Base-by-base conservation (phyloP, 768 basidiomycete species). In the Gautieria morchelliformis region DNA sequence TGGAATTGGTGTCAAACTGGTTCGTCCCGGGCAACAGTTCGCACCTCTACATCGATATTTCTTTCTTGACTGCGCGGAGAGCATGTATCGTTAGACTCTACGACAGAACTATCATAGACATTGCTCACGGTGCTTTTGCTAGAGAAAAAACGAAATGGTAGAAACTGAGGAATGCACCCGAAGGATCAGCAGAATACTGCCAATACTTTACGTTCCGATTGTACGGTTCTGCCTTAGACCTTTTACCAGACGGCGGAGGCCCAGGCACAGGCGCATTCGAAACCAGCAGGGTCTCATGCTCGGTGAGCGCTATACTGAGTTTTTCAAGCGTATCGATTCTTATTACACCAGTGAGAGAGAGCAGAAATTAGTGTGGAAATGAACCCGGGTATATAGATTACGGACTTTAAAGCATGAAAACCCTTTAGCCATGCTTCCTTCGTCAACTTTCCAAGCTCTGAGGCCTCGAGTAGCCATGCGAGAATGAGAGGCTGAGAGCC, bases 1-100 rank as follows among this genome's bases (percentile, higher is more conserved):
- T 20, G 27, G 54, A 12, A 20, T 55, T 52, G 24, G 48, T 30
- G 17, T 8, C 22, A 61, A 32, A 58, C 61, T 35, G 15, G 32
- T 12, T 40, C 2, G 5, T 24, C 19, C 22, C 45, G 12, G 14
- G n/a, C 5, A 44, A 46, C 4, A n/a, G 20, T 40, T 63, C 73
- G 63, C 60, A 87, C 87, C 72, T 91, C 88, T 76, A 91, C 87
- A 52, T 90, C 88, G 60, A 90, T 81, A 66, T 88, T 90, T 61
- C 82, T 78, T 19, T 81, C 81, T 66, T 80, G 78, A 66, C 87
- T 89, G 60, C 17, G 46, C 45, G 32, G 33, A 20, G 52, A 10
- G 24, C 45, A 41, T 15, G 10, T 40, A 48, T 19, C 54, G 48
- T 15, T 35, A 50, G n/a, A 11, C 47, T 27, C 53, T 53, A 8